Conservation (phyloP, 768 basidiomycete species). For the Tulasnella calospora region DNA sequence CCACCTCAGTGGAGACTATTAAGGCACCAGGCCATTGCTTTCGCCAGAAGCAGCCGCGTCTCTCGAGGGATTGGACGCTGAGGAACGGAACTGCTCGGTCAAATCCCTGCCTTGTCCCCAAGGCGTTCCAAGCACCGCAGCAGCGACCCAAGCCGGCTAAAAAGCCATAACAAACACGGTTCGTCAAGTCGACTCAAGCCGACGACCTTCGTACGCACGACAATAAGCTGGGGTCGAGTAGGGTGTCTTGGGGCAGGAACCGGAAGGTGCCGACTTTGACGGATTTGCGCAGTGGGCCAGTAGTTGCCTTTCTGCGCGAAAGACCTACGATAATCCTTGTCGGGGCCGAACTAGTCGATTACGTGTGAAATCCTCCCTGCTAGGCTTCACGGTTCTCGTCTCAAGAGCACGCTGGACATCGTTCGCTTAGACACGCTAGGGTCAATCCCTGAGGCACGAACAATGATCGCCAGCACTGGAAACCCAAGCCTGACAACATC, state of each 20-base stretch:
- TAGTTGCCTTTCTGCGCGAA: neutral
- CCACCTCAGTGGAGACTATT: neutral
- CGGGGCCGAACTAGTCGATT: too few relatives aligned
- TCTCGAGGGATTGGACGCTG: neutral
- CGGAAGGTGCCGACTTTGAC: slow-evolving; percentile 3
- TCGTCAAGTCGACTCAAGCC: neutral
- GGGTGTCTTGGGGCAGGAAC: neutral
- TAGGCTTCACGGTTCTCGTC: slow-evolving; percentile 86
- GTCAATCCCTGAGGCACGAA: slow-evolving; percentile 56
- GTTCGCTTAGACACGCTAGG: slow-evolving; percentile 68
- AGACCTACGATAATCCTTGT: too few relatives aligned
- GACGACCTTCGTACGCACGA: neutral
- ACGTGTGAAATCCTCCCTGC: neutral
- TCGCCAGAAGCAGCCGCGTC: neutral
- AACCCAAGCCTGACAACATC: slow-evolving; percentile 66
- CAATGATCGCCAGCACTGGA: slow-evolving; percentile 66
- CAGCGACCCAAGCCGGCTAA: neutral
- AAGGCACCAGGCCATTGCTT: neutral
- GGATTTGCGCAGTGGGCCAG: slow-evolving; percentile 20
- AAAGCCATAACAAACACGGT: neutral
- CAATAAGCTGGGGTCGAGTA: neutral
- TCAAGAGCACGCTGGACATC: slow-evolving; percentile 76
- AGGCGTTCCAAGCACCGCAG: neutral
- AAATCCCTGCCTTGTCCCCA: neutral
- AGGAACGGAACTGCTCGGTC: neutral